A percentile compares a stretch with the other conserved stretches of the same genome.
These are phyloP conservation scores for Guillardia theta DNA, from an alignment of 78 protist species.

Conservation along the genomic window DNA sequence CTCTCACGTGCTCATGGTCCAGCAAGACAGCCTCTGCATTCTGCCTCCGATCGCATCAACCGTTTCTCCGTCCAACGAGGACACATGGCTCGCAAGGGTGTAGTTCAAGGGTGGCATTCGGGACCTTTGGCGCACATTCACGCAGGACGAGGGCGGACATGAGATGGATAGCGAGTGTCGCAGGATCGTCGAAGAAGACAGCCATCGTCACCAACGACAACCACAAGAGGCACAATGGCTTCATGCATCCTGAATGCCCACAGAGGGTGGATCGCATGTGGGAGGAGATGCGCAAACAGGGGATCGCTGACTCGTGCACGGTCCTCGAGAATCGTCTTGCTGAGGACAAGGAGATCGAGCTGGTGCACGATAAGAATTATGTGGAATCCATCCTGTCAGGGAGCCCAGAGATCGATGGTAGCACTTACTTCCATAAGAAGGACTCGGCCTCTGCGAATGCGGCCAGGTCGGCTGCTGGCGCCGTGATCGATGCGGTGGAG, in stretches of 20 bases:
- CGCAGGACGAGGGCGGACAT: no score
- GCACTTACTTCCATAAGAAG: conserved; percentile 1
- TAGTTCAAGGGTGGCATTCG: no score
- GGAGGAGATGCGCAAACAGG: not conserved
- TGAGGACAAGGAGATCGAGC: not conserved
- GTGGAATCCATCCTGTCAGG: not conserved
- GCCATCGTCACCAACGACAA: no score
- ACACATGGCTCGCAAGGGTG: no score
- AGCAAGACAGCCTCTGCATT: no score
- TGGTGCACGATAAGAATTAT: not conserved
- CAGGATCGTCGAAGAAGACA: no score
- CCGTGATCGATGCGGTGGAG: not conserved
- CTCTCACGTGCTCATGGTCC: no score
- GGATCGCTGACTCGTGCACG: not conserved
- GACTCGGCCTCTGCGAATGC: not conserved
- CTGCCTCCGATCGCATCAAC: no score
- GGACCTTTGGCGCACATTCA: no score
- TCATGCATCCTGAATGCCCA: not conserved
- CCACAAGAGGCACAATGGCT: not conserved
- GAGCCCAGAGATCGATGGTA: not conserved
- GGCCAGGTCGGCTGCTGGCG: not conserved
- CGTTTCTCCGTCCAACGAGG: no score
- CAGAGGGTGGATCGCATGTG: not conserved
- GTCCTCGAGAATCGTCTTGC: not conserved
- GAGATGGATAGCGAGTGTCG: no score